Evolutionary conservation across 164 flowering plant genomes (phyloP).

Genomic region (Saururus chinensis): DNA sequence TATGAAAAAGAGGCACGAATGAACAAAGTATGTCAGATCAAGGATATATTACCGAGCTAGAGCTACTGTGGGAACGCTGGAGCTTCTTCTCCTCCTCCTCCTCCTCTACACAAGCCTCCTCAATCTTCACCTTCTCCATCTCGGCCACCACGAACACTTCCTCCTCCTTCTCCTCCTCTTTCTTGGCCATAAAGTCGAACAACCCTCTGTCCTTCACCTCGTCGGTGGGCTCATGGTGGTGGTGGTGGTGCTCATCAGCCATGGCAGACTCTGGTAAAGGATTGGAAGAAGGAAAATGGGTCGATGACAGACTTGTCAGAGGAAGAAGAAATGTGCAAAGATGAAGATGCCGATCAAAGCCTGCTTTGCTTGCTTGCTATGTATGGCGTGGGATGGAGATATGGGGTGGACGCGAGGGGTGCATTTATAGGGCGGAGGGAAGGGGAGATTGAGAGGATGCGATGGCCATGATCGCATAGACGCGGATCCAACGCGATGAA

Average conservation of each 20-base stretch:
- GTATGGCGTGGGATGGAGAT: not conserved
- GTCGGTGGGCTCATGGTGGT: not conserved
- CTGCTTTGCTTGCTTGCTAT: no score
- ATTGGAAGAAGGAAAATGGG: not conserved
- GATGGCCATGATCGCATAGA: not conserved
- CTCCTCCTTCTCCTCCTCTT: slow-evolving; percentile 16
- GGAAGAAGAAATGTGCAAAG: no score
- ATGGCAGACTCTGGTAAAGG: not conserved
- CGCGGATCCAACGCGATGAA: not conserved
- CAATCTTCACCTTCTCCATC: slow-evolving; percentile 12
- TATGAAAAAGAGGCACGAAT: not conserved
- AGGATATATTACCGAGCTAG: slow-evolving; percentile 43
- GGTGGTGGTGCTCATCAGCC: slow-evolving; percentile 4
- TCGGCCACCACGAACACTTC: slow-evolving; percentile 22
- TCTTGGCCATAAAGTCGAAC: slow-evolving; percentile 59
- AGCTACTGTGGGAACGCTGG: slow-evolving; percentile 44
- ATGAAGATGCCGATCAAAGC: no score
- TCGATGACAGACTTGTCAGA: no score
- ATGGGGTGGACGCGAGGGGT: not conserved
- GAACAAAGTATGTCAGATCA: not conserved
- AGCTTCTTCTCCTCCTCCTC: slow-evolving; percentile 61
- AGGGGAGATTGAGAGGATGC: not conserved
- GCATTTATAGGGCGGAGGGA: not conserved
- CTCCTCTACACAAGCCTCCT: slow-evolving; percentile 15
- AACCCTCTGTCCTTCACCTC: slow-evolving; percentile 55